Percentiles rank a stretch among this genome's conserved stretches.
Conservation (phyloP, 2,329 filamentous ascomycete genomes). For the Diaporthe aspalathi region DNA sequence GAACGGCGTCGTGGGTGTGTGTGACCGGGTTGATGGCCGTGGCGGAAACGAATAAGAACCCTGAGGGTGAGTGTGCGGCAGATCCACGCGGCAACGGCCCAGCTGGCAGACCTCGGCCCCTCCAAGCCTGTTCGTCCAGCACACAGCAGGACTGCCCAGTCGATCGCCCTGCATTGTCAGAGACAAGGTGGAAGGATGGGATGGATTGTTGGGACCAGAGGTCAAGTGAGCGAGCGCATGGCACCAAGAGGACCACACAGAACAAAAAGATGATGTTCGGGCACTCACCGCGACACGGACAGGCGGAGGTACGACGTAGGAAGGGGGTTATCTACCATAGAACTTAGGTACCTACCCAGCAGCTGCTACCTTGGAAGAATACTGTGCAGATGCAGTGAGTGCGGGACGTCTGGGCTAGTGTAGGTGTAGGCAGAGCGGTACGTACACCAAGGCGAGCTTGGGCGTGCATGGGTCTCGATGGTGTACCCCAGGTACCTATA, state of each 20-base stretch:
- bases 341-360: too few species aligned
- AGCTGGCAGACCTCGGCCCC: background rate
- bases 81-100: constrained; percentile 17
- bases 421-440: background rate
- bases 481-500: constrained; percentile 17
- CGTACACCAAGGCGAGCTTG: constrained; percentile 1
- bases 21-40: constrained; percentile 11
- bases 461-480: background rate
- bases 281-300: constrained; percentile 23
- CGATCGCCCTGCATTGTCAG: constrained; percentile 12
- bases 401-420: too few species aligned
- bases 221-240: constrained; percentile 27
- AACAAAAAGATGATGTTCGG: background rate
- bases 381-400: background rate
- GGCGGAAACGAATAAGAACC: constrained; percentile 25
- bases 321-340: too few species aligned
- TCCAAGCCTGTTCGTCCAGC: background rate
- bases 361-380: too few species aligned
- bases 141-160: constrained; percentile 9
- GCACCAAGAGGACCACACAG: constrained; percentile 9
- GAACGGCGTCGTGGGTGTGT: constrained; percentile 1
- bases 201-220: background rate
- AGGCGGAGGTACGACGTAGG: constrained; percentile 15
- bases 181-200: background rate
- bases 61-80: constrained; percentile 15